Conservation (phyloP, 495 filamentous ascomycete genomes). For the Hyaloscypha hepaticicola region DNA sequence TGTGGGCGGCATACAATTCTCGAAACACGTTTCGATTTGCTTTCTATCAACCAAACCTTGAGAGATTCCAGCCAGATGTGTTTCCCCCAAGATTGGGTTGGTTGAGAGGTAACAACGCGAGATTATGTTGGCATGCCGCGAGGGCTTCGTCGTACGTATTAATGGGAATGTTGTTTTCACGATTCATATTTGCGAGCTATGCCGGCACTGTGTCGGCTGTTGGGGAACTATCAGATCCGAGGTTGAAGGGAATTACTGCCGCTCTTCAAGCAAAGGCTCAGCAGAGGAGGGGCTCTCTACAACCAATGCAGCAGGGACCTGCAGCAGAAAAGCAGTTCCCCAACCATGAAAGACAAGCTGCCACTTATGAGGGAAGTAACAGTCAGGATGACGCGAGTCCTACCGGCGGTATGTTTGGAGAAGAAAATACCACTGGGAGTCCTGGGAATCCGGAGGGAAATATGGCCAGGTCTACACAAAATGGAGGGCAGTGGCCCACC, state of each 20-base stretch:
- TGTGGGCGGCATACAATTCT: slow-evolving; percentile 22
- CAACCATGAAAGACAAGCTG: background rate
- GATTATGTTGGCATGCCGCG: slow-evolving; percentile 15
- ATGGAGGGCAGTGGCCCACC: background rate
- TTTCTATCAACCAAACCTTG: slow-evolving; percentile 27
- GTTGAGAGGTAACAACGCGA: slow-evolving; percentile 6
- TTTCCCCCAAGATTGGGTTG: slow-evolving; percentile 5
- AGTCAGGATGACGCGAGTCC: slow-evolving; percentile 32
- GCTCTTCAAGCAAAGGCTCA: slow-evolving; percentile 3
- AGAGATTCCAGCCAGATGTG: slow-evolving; percentile 18
- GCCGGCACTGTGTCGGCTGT: slow-evolving; percentile 16
- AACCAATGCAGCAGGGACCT: background rate
- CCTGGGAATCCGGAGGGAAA: background rate
- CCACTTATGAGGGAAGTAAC: background rate
- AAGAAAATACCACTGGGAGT: background rate
- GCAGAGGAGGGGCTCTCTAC: background rate
- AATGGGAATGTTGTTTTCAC: slow-evolving; percentile 8
- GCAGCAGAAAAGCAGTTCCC: background rate
- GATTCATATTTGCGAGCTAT: slow-evolving; percentile 23
- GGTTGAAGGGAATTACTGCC: slow-evolving; percentile 22
- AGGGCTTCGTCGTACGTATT: slow-evolving; percentile 15
- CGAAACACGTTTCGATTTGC: slow-evolving; percentile 26
- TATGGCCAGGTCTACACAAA: background rate
- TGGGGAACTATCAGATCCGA: slow-evolving; percentile 20
- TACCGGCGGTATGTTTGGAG: slow-evolving; percentile 23